A percentile compares a stretch with the other conserved stretches of the same genome.
phyloP scores from a whole-genome alignment of 164 flowering plant genomes.

The Piper longum region DNA sequence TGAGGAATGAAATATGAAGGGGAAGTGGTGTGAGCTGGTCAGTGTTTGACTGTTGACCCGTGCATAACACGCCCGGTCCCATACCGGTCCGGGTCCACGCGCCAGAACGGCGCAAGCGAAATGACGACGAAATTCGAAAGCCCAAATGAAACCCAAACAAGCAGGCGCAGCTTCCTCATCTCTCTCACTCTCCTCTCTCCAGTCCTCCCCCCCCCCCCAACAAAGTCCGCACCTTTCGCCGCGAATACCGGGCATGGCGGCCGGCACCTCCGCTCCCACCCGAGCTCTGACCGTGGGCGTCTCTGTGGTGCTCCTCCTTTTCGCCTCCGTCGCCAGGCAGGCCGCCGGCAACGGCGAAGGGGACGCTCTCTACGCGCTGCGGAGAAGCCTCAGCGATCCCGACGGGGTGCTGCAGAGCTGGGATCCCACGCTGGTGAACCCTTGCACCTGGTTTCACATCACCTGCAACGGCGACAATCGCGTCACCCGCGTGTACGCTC shows the following conservation, averaged over 20 bases:
- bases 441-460: slow-evolving; percentile 5
- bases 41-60: not conserved
- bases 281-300: not conserved
- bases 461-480: slow-evolving; percentile 4
- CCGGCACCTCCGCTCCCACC: not conserved
- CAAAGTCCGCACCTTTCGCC: not conserved
- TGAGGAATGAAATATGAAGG: no score
- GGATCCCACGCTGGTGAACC: slow-evolving; percentile 5
- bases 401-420: slow-evolving; percentile 4
- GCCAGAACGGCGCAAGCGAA: not conserved
- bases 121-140: not conserved
- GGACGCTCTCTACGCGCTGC: not conserved
- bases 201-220: not conserved
- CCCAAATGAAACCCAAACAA: not conserved
- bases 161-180: not conserved
- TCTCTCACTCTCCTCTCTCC: not conserved
- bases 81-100: not conserved
- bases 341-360: not conserved
- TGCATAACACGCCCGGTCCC: not conserved
- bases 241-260: not conserved
- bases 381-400: not conserved
- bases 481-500: not conserved
- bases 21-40: no score
- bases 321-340: not conserved
- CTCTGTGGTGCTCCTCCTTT: not conserved